Percentiles rank a stretch among this genome's conserved stretches.
Conservation (phyloP, 2,329 filamentous ascomycete genomes). For the Fusarium dlaminii region DNA sequence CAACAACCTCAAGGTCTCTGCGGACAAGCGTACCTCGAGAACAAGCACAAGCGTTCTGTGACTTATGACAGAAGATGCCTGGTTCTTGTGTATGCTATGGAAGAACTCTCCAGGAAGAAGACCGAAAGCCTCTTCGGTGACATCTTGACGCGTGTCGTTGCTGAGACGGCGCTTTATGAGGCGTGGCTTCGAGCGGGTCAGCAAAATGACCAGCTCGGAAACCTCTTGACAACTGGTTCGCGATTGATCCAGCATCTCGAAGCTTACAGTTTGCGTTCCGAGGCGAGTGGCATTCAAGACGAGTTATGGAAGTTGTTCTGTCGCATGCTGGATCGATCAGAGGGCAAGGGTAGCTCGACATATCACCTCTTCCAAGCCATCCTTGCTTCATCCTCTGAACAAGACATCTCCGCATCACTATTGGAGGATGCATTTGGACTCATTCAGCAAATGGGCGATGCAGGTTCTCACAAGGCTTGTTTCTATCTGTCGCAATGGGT, state of each 20-base stretch:
- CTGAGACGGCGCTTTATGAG: not conserved
- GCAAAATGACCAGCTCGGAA: not conserved
- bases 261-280: not conserved
- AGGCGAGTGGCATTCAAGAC: not conserved
- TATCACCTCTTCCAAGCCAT: not conserved
- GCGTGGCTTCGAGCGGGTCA: not conserved
- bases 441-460: not conserved
- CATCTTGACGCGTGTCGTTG: not conserved
- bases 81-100: not conserved
- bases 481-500: not conserved
- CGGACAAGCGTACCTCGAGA: not conserved
- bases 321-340: not conserved
- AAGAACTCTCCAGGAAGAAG: not conserved
- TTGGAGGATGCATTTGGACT: not conserved
- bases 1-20: not conserved
- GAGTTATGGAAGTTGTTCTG: not conserved
- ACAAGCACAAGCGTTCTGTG: not conserved
- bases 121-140: not conserved
- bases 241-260: not conserved
- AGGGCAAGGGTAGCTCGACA: not conserved
- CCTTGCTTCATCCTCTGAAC: not conserved
- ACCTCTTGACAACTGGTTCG: not conserved
- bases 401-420: accelerated
- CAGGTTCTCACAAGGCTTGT: not conserved
- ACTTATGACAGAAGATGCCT: not conserved